Percentiles rank a stretch among this genome's conserved stretches.
Evolutionary conservation across 78 protist genomes (phyloP).

Genomic region (Acrasis kona): DNA sequence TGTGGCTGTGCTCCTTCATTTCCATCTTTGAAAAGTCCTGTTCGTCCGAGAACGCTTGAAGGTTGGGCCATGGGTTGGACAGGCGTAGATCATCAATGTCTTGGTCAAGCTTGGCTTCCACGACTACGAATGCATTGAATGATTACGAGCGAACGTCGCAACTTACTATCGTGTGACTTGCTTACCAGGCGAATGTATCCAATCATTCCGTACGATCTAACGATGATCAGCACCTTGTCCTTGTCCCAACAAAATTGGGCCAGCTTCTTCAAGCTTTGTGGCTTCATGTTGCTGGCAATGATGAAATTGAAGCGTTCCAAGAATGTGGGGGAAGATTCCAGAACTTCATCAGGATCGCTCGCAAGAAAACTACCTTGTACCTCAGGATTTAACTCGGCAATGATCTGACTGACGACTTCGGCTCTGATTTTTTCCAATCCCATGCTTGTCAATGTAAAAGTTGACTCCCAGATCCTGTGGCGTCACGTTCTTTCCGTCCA

Average conservation of each 20-base stretch:
- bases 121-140: not conserved
- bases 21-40: not conserved
- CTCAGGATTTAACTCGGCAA: slow-evolving; percentile 17
- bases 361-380: slow-evolving; percentile 7
- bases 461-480: slow-evolving; percentile 23
- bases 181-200: slow-evolving; percentile 14
- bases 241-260: not conserved
- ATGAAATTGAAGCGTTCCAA: not conserved
- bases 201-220: slow-evolving; percentile 1
- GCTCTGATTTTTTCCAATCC: slow-evolving; percentile 19
- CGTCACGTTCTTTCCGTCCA: slow-evolving; percentile 25
- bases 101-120: not conserved
- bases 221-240: not conserved
- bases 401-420: not conserved
- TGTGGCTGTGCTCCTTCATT: slow-evolving; percentile 12
- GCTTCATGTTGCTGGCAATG: slow-evolving; percentile 5
- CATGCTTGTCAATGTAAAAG: slow-evolving; percentile 17
- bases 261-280: not conserved
- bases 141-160: not conserved
- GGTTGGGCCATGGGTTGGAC: slow-evolving; percentile 10
- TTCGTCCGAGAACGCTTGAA: not conserved
- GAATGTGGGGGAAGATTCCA: slow-evolving; percentile 11
- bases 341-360: not conserved
- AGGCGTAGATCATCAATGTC: slow-evolving; percentile 7
- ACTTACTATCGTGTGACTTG: not conserved